Conservation (phyloP, 2,329 filamentous ascomycete species). For the Aspergillus sp. region DNA sequence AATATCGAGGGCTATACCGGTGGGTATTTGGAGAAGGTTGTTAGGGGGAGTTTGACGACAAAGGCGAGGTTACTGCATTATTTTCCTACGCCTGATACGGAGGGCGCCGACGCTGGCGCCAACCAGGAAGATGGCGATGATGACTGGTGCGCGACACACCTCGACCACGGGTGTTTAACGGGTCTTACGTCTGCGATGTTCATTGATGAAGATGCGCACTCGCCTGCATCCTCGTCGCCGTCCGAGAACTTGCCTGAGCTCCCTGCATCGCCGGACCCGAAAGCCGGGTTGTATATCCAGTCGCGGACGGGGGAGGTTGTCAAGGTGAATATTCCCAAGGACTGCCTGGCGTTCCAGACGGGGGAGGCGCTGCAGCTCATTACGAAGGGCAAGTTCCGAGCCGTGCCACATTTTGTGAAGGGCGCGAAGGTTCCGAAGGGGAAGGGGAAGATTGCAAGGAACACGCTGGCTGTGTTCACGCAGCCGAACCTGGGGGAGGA, state of each 20-base stretch:
- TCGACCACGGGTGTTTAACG: conserved; percentile 92
- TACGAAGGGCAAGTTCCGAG: conserved; percentile 85
- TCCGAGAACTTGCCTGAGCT: conserved; percentile 64
- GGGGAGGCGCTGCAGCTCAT: conserved; percentile 90
- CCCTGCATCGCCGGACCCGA: conserved; percentile 72
- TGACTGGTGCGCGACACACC: conserved; percentile 79
- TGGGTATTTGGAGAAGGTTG: conserved; percentile 83
- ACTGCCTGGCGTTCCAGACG: conserved; percentile 94
- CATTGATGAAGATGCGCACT: conserved; percentile 67
- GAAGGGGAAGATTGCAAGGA: conserved; percentile 64
- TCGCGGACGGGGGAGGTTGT: conserved; percentile 77
- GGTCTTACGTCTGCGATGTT: conserved; percentile 96
- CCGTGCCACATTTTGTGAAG: conserved; percentile 92
- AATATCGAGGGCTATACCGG: conserved; percentile 74
- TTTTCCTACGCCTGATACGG: conserved; percentile 57
- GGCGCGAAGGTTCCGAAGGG: conserved; percentile 61
- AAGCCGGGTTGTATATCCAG: conserved; percentile 89
- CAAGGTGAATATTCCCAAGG: conserved; percentile 88
- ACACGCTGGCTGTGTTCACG: conserved; percentile 94
- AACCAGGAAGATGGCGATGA: conserved; percentile 61
- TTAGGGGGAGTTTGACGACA: conserved; percentile 79
- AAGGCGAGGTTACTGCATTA: conserved; percentile 94
- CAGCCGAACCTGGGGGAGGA: conserved; percentile 83
- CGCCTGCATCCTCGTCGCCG: conserved; percentile 34
- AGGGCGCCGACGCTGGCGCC: background rate